phyloP scores from a whole-genome alignment of 1,284 basidiomycete species.

The Acaromyces ingoldii region DNA sequence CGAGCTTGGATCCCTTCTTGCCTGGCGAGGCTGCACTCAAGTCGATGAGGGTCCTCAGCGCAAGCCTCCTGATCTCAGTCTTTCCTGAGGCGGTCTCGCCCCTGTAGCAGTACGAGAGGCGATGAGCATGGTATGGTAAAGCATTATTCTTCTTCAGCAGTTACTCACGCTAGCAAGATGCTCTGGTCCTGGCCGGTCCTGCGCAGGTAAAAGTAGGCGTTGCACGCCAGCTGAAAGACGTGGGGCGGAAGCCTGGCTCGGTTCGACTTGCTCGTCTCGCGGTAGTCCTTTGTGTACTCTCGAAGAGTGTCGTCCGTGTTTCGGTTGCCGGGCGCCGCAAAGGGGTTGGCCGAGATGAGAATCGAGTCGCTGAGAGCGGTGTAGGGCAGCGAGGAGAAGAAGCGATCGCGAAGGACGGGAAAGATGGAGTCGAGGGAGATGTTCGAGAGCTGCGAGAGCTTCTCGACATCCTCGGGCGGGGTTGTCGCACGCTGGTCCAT shows the following conservation, averaged over 20 bases:
- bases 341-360: constrained; percentile 47
- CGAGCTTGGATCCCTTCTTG: constrained; percentile 68
- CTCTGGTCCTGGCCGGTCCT: constrained; percentile 89
- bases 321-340: constrained; percentile 36
- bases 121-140: too few relatives aligned
- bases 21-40: constrained; percentile 80
- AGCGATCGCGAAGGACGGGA: constrained; percentile 36
- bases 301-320: constrained; percentile 46
- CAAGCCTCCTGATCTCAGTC: constrained; percentile 80
- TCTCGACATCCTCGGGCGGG: constrained; percentile 22
- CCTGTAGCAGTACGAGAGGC: constrained; percentile 53
- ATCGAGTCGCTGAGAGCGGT: constrained; percentile 45
- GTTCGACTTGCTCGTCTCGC: constrained; percentile 32
- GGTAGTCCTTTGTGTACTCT: constrained; percentile 40
- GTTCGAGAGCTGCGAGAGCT: constrained; percentile 26
- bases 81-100: constrained; percentile 92
- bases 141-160: too few relatives aligned
- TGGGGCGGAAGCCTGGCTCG: constrained; percentile 62
- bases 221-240: constrained; percentile 81
- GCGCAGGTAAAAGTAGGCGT: constrained; percentile 93
- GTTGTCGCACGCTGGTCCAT: constrained; percentile 16
- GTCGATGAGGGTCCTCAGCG: constrained; percentile 82
- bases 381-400: constrained; percentile 39
- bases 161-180: constrained; percentile 55
- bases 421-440: constrained; percentile 35